A percentile compares a stretch with the other conserved stretches of the same genome.
Conservation (phyloP, 1,284 basidiomycete genomes). For the Leccinum griseonigrum region DNA sequence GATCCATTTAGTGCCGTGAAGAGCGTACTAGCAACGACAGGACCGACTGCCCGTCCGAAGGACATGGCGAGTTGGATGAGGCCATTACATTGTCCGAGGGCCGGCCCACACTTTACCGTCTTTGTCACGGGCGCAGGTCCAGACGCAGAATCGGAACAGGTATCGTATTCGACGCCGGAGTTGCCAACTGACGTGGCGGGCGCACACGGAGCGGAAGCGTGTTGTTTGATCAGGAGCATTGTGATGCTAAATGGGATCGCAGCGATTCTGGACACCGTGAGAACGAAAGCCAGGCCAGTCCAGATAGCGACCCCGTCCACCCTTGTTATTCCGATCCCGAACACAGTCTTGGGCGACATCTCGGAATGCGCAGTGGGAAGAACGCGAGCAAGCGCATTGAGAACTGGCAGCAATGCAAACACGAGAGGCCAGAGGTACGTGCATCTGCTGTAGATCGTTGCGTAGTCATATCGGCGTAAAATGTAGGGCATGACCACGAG, state of each 20-base stretch:
- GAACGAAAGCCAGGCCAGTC: slow-evolving; percentile 11
- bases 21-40: slow-evolving; percentile 12
- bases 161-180: neutral
- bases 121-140: neutral
- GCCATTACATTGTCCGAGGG: slow-evolving; percentile 14
- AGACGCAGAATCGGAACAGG: neutral
- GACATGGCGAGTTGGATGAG: slow-evolving; percentile 17
- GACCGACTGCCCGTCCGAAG: slow-evolving; percentile 12
- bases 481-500: slow-evolving; percentile 13
- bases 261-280: slow-evolving; percentile 10
- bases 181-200: neutral
- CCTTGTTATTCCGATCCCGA: neutral
- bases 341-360: neutral
- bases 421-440: slow-evolving; percentile 15
- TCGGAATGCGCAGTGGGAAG: neutral
- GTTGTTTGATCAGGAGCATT: slow-evolving; percentile 15
- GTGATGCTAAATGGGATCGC: slow-evolving; percentile 11
- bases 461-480: slow-evolving; percentile 17
- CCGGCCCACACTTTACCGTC: neutral
- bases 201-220: neutral
- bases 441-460: slow-evolving; percentile 11
- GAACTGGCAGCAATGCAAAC: slow-evolving; percentile 13
- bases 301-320: neutral
- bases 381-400: slow-evolving; percentile 9
- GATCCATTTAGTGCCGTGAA: slow-evolving; percentile 12